Evolutionary conservation across 2,329 filamentous ascomycete species (phyloP), one percentile per base, ranked within the genome.

Genomic region (Phoma herbarum): DNA sequence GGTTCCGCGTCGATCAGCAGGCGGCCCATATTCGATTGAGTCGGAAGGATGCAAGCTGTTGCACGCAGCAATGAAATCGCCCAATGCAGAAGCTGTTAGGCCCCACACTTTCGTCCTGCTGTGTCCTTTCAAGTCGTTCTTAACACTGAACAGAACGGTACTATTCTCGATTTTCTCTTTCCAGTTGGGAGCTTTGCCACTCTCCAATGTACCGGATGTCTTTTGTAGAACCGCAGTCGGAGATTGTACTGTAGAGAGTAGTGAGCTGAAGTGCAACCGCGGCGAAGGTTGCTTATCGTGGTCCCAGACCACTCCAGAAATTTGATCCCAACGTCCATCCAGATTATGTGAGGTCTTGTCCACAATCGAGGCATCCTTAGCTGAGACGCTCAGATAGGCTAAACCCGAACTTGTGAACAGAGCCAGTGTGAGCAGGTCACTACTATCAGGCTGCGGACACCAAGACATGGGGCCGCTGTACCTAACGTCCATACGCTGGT

Each of bases 11-110:
- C 84, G 80, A 25, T 82, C 79, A 3, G 80, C 77, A 8, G 78
- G 71, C 7, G 82, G 82, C 0, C 79, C 79, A 66, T 87, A 87
- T 59, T 87, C 83, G 14, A 86, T 75, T 75, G 84, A 82, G 66
- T 87, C 82, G 4, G 80, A 83, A 0, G 85, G 85, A 67, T 88
- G 84, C 26, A 84, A 65, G 2, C 82, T 84, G 45, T 82, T 76
- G 54, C 81, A 83, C 3, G 78, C 77, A 5, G 83, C 84, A 14
- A 81, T 70, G 23, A 81, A 79, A 28, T 82, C 80, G 22, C 80
- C 78, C 18, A 81, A 68, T 18, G 83, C 81, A 16, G 80, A 81
- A 2, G 65, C 53, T 11, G 81, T 78, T 6, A 86, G 73, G 2
- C 86, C 86, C 82, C 84, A 87, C 8, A 81, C 77, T 60, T 82